A percentile compares a stretch with the other conserved stretches of the same genome.
These are phyloP conservation scores for Rhododendron griersonianum DNA, from an alignment of 148 eudicot species.

Conservation along the genomic window DNA sequence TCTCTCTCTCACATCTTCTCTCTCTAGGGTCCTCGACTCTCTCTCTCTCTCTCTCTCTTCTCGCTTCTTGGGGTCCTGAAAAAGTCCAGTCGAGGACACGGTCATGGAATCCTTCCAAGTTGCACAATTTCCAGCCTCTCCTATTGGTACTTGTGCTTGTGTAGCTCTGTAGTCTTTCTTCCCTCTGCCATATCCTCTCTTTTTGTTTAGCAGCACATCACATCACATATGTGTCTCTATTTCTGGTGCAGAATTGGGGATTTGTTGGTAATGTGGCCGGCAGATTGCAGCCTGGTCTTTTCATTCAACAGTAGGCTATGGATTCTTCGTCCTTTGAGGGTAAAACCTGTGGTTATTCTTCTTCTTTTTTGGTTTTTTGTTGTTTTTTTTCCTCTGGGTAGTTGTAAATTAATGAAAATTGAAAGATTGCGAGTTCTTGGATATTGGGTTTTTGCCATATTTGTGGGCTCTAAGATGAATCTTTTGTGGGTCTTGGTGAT, in stretches of 20 bases:
- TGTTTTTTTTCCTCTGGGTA: not conserved
- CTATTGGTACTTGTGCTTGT: conserved; percentile 24
- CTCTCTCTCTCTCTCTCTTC: conserved; percentile 4
- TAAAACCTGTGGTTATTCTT: conserved; percentile 14
- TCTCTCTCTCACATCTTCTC: conserved; percentile 3
- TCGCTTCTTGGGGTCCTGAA: conserved; percentile 6
- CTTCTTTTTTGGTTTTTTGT: not conserved
- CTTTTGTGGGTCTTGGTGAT: not conserved
- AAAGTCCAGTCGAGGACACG: conserved; percentile 13
- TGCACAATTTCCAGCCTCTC: conserved; percentile 18
- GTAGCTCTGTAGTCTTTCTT: not conserved
- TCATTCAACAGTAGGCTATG: conserved; percentile 29
- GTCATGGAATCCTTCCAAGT: conserved; percentile 24
- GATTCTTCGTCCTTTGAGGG: conserved; percentile 57
- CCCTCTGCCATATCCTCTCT: not conserved
- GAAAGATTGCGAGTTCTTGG: not conserved
- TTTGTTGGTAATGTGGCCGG: conserved; percentile 28
- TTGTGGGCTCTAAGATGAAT: not conserved
- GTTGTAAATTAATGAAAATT: not conserved
- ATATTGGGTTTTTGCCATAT: not conserved
- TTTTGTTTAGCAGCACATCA: not conserved
- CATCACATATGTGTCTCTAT: conserved; percentile 1
- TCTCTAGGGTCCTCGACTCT: conserved; percentile 9
- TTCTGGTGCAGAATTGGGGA: conserved; percentile 19
- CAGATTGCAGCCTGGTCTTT: conserved; percentile 7